Base-by-base conservation (phyloP, 768 basidiomycete genomes). In the Chalciporus pseudorubinellus region DNA sequence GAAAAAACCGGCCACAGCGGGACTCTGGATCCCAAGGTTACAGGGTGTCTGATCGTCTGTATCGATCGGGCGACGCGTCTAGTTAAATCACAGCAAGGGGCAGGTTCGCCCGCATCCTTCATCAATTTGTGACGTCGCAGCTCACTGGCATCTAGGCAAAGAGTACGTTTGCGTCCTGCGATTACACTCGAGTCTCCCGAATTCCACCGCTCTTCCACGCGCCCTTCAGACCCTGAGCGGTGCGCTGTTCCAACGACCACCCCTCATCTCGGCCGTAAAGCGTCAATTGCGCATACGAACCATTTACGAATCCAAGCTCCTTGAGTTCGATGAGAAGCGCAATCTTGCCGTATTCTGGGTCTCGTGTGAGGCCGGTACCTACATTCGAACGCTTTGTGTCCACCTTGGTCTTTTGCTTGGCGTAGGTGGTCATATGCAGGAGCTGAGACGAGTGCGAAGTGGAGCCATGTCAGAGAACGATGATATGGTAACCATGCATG, bases 381-480 rank as follows among this genome's bases (percentile, higher is more conserved):
- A 91, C 58, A 91, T 91, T 59, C 88, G 97, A 68, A 99, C 97
- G 1, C 79, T 99, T 40, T 99, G 97, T 69, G 97, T 99, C 13
- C 97, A 99, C 72, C 75, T 99, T 48, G 97, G 97, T 52, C 78
- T 99, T 46, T 55, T 99, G 38, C 77, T 98, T 33, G 97, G 97
- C 55, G 95, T 98, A 24, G 97, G 97, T 20, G 97, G 95, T n/a
- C 97, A 99, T 71, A 99, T 99, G 97, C 95, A 99, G 74, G 97
- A 99, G 70, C 79, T 99, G 52, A 80, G 97, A 61, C 77, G 97
- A 61, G 95, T 98, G 13, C 77, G 97, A 58, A 92, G 88, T 66
- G 97, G 97, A 62, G 95, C 95, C 44, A 87, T 98, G 82, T 91
- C 89, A 44, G 97, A 99, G 75, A 94, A 92, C 67, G 95, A 98